Conservation (phyloP, 352 stramenopile genomes). For the Globisporangium lucens region DNA sequence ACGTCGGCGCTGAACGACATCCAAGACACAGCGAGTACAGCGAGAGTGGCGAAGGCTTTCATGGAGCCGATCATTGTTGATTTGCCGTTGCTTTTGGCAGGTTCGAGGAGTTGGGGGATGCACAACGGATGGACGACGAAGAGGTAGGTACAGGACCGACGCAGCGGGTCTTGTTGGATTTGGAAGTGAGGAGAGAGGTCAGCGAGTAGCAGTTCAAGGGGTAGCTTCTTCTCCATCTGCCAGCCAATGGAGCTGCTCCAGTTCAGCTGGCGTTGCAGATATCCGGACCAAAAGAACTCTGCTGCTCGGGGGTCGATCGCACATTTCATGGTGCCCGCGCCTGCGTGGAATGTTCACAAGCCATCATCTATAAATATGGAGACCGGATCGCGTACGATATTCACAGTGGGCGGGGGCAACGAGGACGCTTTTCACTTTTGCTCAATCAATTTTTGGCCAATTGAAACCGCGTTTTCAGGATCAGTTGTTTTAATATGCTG, state of each 20-base stretch:
- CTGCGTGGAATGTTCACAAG: not conserved
- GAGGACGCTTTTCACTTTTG: no score
- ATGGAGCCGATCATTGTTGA: not conserved
- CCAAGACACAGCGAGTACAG: not conserved
- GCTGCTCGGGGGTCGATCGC: not conserved
- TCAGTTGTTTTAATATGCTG: no score
- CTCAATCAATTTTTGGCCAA: no score
- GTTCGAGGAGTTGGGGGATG: not conserved
- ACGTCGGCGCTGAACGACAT: not conserved
- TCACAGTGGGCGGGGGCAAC: not conserved
- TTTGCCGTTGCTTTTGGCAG: not conserved
- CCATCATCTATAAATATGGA: conserved; percentile 1
- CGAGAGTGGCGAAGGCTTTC: not conserved
- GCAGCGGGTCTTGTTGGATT: conserved; percentile 2
- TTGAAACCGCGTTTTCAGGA: no score
- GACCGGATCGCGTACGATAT: not conserved
- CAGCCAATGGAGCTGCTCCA: not conserved
- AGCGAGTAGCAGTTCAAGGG: not conserved
- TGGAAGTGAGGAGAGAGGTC: not conserved
- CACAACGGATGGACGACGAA: not conserved
- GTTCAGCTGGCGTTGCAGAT: conserved; percentile 1
- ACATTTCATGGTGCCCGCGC: not conserved
- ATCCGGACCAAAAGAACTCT: not conserved
- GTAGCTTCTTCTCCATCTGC: not conserved
- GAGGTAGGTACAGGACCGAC: not conserved